Conservation (phyloP, 2,329 filamentous ascomycete genomes). For the Penicillium thymicola region DNA sequence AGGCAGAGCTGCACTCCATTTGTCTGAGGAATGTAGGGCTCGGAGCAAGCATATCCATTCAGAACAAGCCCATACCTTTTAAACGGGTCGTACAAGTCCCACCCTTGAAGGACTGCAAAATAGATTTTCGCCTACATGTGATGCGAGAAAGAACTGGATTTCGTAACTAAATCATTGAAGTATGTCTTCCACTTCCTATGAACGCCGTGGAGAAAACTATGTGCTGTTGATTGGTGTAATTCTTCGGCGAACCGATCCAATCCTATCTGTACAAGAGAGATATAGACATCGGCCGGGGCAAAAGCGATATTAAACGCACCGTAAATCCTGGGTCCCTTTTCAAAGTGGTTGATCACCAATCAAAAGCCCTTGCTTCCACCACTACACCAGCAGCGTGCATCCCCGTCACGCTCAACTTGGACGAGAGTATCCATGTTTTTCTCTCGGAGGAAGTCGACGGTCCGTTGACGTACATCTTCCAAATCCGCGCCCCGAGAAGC, state of each 20-base stretch:
- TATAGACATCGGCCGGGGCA: not conserved
- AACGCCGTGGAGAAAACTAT: slow-evolving; percentile 1
- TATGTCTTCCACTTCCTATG: not conserved
- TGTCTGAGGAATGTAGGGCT: not conserved
- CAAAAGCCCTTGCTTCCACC: slow-evolving; percentile 40
- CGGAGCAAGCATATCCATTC: not conserved
- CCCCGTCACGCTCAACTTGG: slow-evolving; percentile 83
- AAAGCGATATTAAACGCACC: not conserved
- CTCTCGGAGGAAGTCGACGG: slow-evolving; percentile 65
- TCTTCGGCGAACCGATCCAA: not conserved
- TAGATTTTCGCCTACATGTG: slow-evolving; percentile 2
- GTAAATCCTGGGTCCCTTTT: not conserved
- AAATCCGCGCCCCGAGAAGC: slow-evolving; percentile 68
- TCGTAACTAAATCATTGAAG: not conserved
- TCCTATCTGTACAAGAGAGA: slow-evolving; percentile 11
- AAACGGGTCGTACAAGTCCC: slow-evolving; percentile 2
- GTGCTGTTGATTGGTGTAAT: slow-evolving; percentile 5
- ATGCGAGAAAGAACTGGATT: not conserved
- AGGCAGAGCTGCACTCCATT: not conserved
- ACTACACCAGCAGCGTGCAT: slow-evolving; percentile 63
- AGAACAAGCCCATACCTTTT: not conserved
- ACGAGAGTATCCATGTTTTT: slow-evolving; percentile 78
- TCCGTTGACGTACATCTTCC: slow-evolving; percentile 80
- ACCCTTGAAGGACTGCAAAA: not conserved
- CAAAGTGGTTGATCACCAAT: not conserved